Base-by-base conservation (phyloP, 108 stramenopile species). In the Skeletonema tropicum region DNA sequence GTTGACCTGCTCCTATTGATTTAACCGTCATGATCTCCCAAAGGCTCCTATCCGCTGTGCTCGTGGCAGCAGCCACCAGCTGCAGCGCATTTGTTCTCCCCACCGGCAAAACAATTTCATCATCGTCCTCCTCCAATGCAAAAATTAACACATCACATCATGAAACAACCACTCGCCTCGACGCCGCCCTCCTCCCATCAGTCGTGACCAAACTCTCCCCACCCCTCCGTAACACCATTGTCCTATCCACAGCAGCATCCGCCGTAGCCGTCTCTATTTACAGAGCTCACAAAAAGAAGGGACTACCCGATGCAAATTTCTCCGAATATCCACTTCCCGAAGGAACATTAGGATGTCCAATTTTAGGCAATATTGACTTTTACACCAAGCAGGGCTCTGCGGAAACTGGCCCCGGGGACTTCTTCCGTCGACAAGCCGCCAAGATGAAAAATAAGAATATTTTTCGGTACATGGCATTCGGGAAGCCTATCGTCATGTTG, bases 401-500 rank as follows among this genome's bases (percentile, higher is more conserved):
- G 15, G 49, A 65, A n/a, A 65, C 75, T 5, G 80, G 80, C 2
- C 31, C 80, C 30, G 80, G 80, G 2, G 60, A 71, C 36, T 81
- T 81, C 39, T 81, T 60, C 35, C 70, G 75, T 7, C 10, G 26
- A 3, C 75, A 61, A 60, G 46, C 75, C 17, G 15, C 57, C 12
- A 46, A 21, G 10, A 48, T 48, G 0, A 11, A 62, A 48, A 66
- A 74, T 39, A 69, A 46, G 3, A 39, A 38, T 0, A 68, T 81
- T 9, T 76, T 71, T 55, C 76, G 68, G 26, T 74, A 74, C 39
- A 64, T 68, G 19, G 46, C 60, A 1, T 63, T 76, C 30, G 76
- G 83, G 14, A 74, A 74, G 32, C 75, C 76, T 0, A 42, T 71
- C 26, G 81, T 77, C 1, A 72, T 84, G 23, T 52, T 87, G 4